Evolutionary conservation across 1,284 basidiomycete genomes (phyloP).

Genomic region (Melanopsichium pennsylvanicum): DNA sequence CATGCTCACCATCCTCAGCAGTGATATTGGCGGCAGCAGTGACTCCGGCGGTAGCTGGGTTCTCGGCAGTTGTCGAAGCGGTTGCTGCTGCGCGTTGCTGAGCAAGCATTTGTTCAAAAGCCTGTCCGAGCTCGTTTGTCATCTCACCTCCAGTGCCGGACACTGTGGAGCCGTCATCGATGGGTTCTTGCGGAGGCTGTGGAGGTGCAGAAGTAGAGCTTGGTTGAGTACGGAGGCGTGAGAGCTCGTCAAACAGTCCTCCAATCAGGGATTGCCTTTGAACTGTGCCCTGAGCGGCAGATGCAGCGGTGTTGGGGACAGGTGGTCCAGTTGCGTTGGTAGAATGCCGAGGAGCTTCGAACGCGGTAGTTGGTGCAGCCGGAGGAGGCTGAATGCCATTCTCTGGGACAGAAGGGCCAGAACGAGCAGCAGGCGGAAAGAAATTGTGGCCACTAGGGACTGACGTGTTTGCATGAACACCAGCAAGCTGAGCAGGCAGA

Average conservation of each 20-base stretch:
- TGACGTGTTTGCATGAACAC: too few species aligned
- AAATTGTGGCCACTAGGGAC: too few species aligned
- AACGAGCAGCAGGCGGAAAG: too few species aligned
- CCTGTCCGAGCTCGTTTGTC: slow-evolving; percentile 8
- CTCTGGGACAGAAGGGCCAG: too few species aligned
- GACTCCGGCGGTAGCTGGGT: not conserved
- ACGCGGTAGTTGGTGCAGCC: not conserved
- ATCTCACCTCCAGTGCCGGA: not conserved
- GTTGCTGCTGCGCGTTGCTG: slow-evolving; percentile 4
- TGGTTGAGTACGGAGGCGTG: slow-evolving; percentile 17
- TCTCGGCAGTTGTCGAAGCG: not conserved
- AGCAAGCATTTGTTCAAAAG: slow-evolving; percentile 27
- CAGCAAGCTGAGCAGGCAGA: not conserved
- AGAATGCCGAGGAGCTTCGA: too few species aligned
- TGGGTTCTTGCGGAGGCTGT: not conserved
- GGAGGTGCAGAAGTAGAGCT: not conserved
- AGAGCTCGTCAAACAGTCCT: slow-evolving; percentile 26
- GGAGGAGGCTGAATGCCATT: not conserved
- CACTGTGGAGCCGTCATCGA: not conserved
- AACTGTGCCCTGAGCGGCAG: not conserved
- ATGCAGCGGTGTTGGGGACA: not conserved
- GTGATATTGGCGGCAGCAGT: not conserved
- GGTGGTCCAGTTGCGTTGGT: too few species aligned
- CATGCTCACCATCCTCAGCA: not conserved
- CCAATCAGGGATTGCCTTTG: slow-evolving; percentile 26